Evolutionary conservation across 2,329 filamentous ascomycete genomes (phyloP).

Genomic region (Fusarium sp.): DNA sequence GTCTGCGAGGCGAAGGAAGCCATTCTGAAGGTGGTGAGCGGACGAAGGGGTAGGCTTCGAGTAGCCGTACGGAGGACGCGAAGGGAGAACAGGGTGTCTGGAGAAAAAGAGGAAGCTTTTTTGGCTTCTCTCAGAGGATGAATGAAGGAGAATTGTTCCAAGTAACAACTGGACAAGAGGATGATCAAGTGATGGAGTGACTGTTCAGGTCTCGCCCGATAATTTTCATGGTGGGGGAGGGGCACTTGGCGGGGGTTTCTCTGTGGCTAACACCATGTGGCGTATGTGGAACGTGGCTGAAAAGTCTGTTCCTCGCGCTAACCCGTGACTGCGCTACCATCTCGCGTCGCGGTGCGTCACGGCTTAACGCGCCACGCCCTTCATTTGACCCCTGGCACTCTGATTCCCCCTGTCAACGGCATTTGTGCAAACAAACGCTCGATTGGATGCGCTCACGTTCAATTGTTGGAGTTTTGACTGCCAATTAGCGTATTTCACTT

Average conservation of each 20-base stretch:
- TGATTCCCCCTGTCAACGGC: constrained; percentile 15
- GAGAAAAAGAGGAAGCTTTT: constrained; percentile 40
- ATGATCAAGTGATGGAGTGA: constrained; percentile 16
- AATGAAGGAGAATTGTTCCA: not conserved
- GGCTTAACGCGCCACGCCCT: constrained; percentile 34
- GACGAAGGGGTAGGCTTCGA: constrained; percentile 52
- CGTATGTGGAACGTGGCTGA: constrained; percentile 19
- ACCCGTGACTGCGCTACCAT: constrained; percentile 50
- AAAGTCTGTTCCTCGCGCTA: constrained; percentile 25
- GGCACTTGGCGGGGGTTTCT: constrained; percentile 36
- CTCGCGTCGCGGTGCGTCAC: constrained; percentile 50
- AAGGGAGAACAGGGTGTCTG: constrained; percentile 58
- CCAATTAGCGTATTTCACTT: not conserved
- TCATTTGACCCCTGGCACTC: not conserved
- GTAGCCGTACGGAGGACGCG: constrained; percentile 49
- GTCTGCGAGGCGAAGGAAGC: constrained; percentile 73
- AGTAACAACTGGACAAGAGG: not conserved
- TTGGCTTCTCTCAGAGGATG: constrained; percentile 38
- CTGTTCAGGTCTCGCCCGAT: constrained; percentile 23
- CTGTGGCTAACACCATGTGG: constrained; percentile 5
- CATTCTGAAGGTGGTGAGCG: constrained; percentile 62
- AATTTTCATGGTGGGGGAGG: constrained; percentile 40
- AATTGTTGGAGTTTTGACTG: not conserved
- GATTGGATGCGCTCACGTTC: constrained; percentile 1
- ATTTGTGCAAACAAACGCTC: constrained; percentile 1